Base-by-base conservation (phyloP, 805 yeast genomes). In the Kuraishia capsulata region DNA sequence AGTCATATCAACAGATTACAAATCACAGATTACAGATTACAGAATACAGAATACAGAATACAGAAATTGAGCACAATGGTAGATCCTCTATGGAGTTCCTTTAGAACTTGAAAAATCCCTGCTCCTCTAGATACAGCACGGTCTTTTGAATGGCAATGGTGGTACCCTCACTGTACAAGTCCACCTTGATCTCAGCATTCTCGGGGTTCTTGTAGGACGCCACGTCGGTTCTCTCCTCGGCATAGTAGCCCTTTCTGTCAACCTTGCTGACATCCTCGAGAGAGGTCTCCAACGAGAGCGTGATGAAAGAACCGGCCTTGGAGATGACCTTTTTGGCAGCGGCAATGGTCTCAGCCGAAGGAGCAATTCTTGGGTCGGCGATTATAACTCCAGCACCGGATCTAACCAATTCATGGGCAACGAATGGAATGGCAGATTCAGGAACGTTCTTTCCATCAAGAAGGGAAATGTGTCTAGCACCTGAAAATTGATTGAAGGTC, bases 381-480 rank as follows among this genome's bases (percentile, higher is more conserved):
- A 83, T 72, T 46, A 89, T 82, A 31, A 90, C 90, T 49, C 95
- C 97, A 8, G 95, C 67, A 41, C 97, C 97, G n/a, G 96, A 76
- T 56, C 85, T 78, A 32, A 82, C 81, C 48, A 87, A 67, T 62
- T 88, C 90, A 41, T 78, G 71, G 34, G 84, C 73, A 42, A 84
- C 76, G 50, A 74, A 79, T 4, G 82, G 73, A 44, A 78, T 71
- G 51, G 72, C 61, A 13, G 44, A 43, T 35, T 51, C 53, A 20
- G 57, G 47, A 26, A 56, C 52, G 31, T 53, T 48, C 14, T 47
- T 42, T 10, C 59, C 59, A 39, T 56, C 69, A 49, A 77, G 65
- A 47, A 71, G 71, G 40, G 84, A 72, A 56, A 76, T 80, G 61
- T 85, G 76, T 62, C 97, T 82, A 37, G 86, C 86, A 35, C 94